Conservation (phyloP, 371 early-diverging fungal species). For the Lichtheimia ramosa region DNA sequence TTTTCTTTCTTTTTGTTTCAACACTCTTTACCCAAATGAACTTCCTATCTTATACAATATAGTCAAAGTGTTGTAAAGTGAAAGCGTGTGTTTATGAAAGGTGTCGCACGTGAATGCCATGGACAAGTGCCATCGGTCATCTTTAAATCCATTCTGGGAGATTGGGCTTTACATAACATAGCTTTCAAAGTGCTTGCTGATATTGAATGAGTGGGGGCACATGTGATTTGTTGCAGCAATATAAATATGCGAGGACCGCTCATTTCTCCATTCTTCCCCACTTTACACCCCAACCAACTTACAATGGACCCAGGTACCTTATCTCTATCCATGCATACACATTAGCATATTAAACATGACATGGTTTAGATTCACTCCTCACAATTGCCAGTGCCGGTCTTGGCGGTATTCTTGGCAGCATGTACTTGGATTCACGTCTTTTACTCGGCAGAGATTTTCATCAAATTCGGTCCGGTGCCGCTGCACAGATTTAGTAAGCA, state of each 20-base stretch:
- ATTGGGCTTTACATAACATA: constrained; percentile 4
- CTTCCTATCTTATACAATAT: no score
- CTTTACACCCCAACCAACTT: no score
- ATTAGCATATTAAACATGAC: no score
- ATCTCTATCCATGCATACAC: no score
- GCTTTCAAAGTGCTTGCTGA: constrained; percentile 5
- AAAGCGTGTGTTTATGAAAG: no score
- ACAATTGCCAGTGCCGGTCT: constrained; percentile 26
- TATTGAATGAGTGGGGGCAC: constrained; percentile 6
- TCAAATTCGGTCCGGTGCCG: constrained; percentile 23
- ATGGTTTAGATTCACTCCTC: constrained; percentile 8
- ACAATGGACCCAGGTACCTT: no score
- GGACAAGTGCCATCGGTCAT: constrained; percentile 4
- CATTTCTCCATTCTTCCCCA: neutral
- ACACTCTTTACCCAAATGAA: no score
- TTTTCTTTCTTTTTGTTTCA: no score
- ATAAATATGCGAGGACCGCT: neutral
- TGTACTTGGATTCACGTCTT: constrained; percentile 33
- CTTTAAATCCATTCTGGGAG: constrained; percentile 11
- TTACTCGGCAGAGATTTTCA: constrained; percentile 24
- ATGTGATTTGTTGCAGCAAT: neutral
- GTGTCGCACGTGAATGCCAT: neutral
- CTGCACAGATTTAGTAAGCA: constrained; percentile 21
- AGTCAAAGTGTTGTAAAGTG: no score
- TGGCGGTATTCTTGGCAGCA: constrained; percentile 26